phyloP scores from a whole-genome alignment of 2,329 filamentous ascomycete species.

The Botrytis medusae region DNA sequence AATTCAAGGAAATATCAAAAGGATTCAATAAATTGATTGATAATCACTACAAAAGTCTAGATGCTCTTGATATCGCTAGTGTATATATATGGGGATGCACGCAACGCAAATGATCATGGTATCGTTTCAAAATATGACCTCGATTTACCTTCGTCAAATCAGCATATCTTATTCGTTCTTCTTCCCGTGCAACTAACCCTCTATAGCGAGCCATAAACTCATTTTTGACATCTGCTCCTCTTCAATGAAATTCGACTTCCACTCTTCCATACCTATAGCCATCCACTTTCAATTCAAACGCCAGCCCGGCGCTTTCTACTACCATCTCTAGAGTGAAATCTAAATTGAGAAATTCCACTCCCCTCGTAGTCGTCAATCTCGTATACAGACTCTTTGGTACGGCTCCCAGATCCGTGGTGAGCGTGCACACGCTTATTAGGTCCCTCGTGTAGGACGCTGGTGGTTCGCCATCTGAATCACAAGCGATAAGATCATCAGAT shows the following conservation, averaged over 20 bases:
- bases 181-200: not conserved
- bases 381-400: constrained; percentile 75
- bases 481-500: constrained; percentile 77
- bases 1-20: not conserved
- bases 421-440: constrained; percentile 71
- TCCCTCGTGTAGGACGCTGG: constrained; percentile 61
- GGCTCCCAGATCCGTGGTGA: constrained; percentile 76
- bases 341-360: constrained; percentile 78
- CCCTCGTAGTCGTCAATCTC: constrained; percentile 72
- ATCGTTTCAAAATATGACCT: not conserved
- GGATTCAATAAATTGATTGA: not conserved
- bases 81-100: not conserved
- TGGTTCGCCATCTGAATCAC: constrained; percentile 59
- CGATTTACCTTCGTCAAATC: not conserved
- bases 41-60: not conserved
- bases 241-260: constrained; percentile 72
- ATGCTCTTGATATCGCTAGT: not conserved
- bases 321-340: constrained; percentile 84
- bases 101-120: not conserved
- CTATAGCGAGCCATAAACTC: no score
- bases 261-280: constrained; percentile 75
- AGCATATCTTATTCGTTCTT: no score
- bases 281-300: constrained; percentile 78
- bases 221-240: no score
- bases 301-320: constrained; percentile 72